These are phyloP conservation scores for Lasiosphaeris hirsuta DNA, from an alignment of 495 filamentous ascomycete genomes.

Conservation along the genomic window DNA sequence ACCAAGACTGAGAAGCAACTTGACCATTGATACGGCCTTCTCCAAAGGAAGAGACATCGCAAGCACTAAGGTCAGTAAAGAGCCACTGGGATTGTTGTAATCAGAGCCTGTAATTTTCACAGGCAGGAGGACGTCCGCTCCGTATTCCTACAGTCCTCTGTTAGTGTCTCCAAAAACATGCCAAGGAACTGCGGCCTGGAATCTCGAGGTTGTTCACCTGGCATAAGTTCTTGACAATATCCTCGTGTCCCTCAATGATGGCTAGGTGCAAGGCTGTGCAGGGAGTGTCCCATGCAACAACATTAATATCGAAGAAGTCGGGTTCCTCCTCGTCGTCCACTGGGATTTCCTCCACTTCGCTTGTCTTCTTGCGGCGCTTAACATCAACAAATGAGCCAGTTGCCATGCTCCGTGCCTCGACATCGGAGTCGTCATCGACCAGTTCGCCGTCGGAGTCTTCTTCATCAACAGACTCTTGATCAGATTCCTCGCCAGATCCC, in stretches of 20 bases:
- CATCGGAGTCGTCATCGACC: slow-evolving; percentile 38
- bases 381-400: slow-evolving; percentile 71
- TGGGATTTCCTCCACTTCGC: slow-evolving; percentile 28
- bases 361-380: slow-evolving; percentile 34
- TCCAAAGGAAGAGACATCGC: slow-evolving; percentile 55
- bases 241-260: slow-evolving; percentile 64
- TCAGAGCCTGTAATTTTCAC: slow-evolving; percentile 54
- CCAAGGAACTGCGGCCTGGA: neutral
- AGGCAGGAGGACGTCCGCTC: slow-evolving; percentile 68
- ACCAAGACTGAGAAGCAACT: slow-evolving; percentile 62
- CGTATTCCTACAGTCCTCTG: slow-evolving; percentile 47
- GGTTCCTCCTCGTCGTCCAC: slow-evolving; percentile 63
- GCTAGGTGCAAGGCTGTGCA: slow-evolving; percentile 72
- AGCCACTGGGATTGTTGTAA: slow-evolving; percentile 44
- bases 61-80: slow-evolving; percentile 64
- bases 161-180: slow-evolving; percentile 1
- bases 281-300: slow-evolving; percentile 69
- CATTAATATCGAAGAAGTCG: slow-evolving; percentile 75
- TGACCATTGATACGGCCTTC: slow-evolving; percentile 57
- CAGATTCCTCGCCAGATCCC: slow-evolving; percentile 7
- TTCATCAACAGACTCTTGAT: slow-evolving; percentile 22
- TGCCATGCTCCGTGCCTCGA: slow-evolving; percentile 46
- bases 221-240: slow-evolving; percentile 65
- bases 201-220: slow-evolving; percentile 27
- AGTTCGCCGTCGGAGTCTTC: slow-evolving; percentile 39